phyloP scores from a whole-genome alignment of 2,329 filamentous ascomycete species.

The Ophiostoma montium region DNA sequence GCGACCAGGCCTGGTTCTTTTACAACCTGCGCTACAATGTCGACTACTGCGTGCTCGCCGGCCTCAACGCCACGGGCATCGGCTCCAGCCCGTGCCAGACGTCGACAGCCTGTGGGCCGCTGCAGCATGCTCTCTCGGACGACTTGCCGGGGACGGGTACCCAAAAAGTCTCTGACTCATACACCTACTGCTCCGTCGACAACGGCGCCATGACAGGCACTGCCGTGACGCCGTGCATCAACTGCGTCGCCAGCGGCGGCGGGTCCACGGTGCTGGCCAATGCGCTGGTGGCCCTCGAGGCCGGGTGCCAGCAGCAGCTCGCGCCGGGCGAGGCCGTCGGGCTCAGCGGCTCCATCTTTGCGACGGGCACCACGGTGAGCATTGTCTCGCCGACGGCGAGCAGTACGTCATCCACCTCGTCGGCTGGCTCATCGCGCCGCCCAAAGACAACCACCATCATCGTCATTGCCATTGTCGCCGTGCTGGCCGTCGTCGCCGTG shows the following conservation, averaged over 20 bases:
- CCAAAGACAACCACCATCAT: constrained; percentile 22
- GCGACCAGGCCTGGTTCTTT: constrained; percentile 40
- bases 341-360: constrained; percentile 19
- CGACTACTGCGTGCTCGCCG: constrained; percentile 38
- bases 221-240: constrained; percentile 26
- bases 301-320: constrained; percentile 36
- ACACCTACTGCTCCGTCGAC: constrained; percentile 32
- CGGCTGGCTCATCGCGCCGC: constrained; percentile 3
- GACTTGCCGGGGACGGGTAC: constrained; percentile 23
- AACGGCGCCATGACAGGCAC: constrained; percentile 22
- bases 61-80: constrained; percentile 30
- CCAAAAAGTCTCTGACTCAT: too few species aligned
- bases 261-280: constrained; percentile 33
- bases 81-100: constrained; percentile 36
- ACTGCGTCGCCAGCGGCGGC: constrained; percentile 30
- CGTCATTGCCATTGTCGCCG: constrained; percentile 25
- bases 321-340: constrained; percentile 16
- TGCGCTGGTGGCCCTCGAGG: constrained; percentile 34
- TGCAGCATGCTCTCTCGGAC: constrained; percentile 26
- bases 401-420: constrained; percentile 1
- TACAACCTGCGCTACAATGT: constrained; percentile 41
- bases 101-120: constrained; percentile 33
- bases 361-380: constrained; percentile 15
- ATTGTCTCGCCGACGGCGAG: constrained; percentile 19
- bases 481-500: constrained; percentile 27